These are phyloP conservation scores for Dryas octopetala DNA, from an alignment of 306 rosid species.

Conservation along the genomic window DNA sequence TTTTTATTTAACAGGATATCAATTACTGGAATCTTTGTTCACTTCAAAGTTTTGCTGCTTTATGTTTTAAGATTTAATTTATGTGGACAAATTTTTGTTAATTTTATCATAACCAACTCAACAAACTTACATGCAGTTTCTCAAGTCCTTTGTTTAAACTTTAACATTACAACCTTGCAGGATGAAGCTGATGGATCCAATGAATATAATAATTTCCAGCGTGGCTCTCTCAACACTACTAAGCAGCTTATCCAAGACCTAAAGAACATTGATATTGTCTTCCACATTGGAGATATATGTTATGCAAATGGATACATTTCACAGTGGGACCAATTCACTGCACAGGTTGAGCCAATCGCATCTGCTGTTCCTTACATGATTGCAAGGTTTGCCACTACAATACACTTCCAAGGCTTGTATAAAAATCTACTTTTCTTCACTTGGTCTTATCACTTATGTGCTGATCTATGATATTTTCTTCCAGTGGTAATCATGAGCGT, in stretches of 20 bases:
- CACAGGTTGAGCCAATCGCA: constrained; percentile 92
- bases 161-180: constrained; percentile 30
- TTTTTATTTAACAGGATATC: not conserved
- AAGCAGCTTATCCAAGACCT: constrained; percentile 68
- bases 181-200: constrained; percentile 97
- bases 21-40: not conserved
- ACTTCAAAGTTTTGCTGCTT: constrained; percentile 1
- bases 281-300: constrained; percentile 89
- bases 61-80: not conserved
- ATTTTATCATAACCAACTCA: not conserved
- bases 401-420: constrained; percentile 8
- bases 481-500: constrained; percentile 94
- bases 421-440: constrained; percentile 5
- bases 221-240: constrained; percentile 80
- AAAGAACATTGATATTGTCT: constrained; percentile 71
- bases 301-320: constrained; percentile 93
- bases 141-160: not conserved
- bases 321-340: constrained; percentile 96
- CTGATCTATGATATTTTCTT: constrained; percentile 26
- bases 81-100: not conserved
- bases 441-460: constrained; percentile 21
- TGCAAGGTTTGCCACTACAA: constrained; percentile 59
- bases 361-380: constrained; percentile 89
- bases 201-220: constrained; percentile 83
- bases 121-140: constrained; percentile 3